Percentiles rank a stretch among this genome's conserved stretches.
Evolutionary conservation across 345 rosid species (phyloP).

Genomic region (Boechera divaricarpa): DNA sequence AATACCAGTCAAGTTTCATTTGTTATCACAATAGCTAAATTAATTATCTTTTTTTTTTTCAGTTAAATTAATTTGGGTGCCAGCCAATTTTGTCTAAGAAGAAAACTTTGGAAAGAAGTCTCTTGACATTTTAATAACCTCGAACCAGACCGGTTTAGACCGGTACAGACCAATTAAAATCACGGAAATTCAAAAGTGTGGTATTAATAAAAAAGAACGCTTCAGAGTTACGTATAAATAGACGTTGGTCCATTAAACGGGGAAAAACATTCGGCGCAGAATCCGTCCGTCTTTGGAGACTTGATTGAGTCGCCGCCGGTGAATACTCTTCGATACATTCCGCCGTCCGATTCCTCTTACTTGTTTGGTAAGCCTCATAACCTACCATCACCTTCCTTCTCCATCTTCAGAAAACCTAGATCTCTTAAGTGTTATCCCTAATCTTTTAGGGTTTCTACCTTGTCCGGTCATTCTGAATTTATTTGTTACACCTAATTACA

Average conservation of each 20-base stretch:
- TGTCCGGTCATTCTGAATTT: slow-evolving; percentile 6
- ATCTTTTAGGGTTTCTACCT: slow-evolving; percentile 16
- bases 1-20: neutral
- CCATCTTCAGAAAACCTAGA: slow-evolving; percentile 10
- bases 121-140: neutral
- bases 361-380: neutral
- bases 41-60: too few species aligned
- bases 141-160: neutral
- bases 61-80: neutral
- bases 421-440: neutral
- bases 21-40: neutral
- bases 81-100: neutral
- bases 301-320: slow-evolving; percentile 13
- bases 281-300: slow-evolving; percentile 3
- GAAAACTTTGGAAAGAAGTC: neutral
- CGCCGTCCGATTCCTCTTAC: slow-evolving; percentile 9
- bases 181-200: neutral
- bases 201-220: neutral
- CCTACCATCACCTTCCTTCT: slow-evolving; percentile 1
- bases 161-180: slow-evolving; percentile 10
- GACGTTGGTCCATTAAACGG: neutral
- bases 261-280: neutral
- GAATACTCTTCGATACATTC: neutral
- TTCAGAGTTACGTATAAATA: slow-evolving; percentile 11
- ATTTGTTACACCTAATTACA: neutral